Base-by-base conservation (phyloP, 352 stramenopile genomes). In the Elongisporangium anandrum region DNA sequence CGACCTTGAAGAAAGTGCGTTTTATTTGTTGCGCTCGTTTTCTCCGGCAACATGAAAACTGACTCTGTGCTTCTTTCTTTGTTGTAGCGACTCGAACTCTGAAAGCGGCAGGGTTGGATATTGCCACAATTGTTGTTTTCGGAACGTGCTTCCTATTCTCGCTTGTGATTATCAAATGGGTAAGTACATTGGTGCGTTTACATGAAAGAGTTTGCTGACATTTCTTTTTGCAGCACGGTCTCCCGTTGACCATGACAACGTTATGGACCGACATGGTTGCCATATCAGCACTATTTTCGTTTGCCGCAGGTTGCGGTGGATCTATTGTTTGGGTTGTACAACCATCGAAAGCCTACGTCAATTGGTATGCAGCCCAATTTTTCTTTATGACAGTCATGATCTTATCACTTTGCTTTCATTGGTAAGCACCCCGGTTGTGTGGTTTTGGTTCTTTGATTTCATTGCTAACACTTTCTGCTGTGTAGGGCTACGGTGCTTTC, bases 331-430 rank as follows among this genome's bases (percentile, higher is more conserved):
- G 86, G 86, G 72, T 85, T 6, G 80, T 94, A 19, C 72, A 92
- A 60, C 86, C 86, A 23, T 95, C 86, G 9, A 90, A 91, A 56
- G 78, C 81, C 5, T 95, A 89, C 41, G 82, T 94, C 23, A 86
- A 93, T 56, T 91, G 85, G 77, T 91, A 88, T 59, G 85, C 84
- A 20, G 81, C 80, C 8, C 86, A 95, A 71, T 95, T 93, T 56
- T 93, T 92, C 60, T 95, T 95, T 69, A 92, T 90, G 63, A 86
- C 78, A 7, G 74, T 88, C 19, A 95, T 94, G 84, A 87, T 95
- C 62, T 51, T 95, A 59, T 90, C 86, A 60, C 54, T 95, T n/a
- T 94, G 86, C 56, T 95, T 95, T 57, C 86, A 95, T 60, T 95
- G 79, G 82, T 45, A 45, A 45, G 34, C 3, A 45, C 16, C 10